These are phyloP conservation scores for Golovinomyces cichoracearum DNA, from an alignment of 2,329 filamentous ascomycete genomes.

Conservation along the genomic window DNA sequence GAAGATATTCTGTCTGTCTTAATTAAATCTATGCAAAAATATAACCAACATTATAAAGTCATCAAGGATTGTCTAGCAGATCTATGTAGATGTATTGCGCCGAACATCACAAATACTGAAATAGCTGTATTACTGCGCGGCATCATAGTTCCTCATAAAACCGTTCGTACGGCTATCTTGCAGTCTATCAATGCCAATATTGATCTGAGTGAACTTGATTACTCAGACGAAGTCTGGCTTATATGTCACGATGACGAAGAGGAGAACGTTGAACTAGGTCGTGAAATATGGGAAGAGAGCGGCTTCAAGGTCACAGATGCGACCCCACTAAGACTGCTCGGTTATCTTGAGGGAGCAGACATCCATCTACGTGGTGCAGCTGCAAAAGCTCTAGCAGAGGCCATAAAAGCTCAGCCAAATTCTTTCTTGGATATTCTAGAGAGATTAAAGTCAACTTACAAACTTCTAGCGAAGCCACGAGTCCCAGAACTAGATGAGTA, in stretches of 20 bases:
- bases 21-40: constrained; percentile 61
- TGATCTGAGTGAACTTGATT: constrained; percentile 65
- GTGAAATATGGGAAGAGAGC: constrained; percentile 88
- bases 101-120: constrained; percentile 51
- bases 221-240: constrained; percentile 80
- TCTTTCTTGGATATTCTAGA: constrained; percentile 36
- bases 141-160: constrained; percentile 48
- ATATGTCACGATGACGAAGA: constrained; percentile 73
- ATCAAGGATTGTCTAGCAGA: constrained; percentile 82
- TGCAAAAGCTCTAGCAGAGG: constrained; percentile 54
- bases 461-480: constrained; percentile 55
- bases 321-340: constrained; percentile 40
- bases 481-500: constrained; percentile 71
- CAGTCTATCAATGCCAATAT: constrained; percentile 80
- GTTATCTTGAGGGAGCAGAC: constrained; percentile 59
- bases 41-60: constrained; percentile 80
- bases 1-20: constrained; percentile 44
- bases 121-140: constrained; percentile 53
- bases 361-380: constrained; percentile 60
- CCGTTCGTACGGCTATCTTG: constrained; percentile 60
- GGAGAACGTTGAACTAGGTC: constrained; percentile 62
- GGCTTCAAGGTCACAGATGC: constrained; percentile 42
- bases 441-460: constrained; percentile 44
- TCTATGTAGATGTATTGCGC: constrained; percentile 57
- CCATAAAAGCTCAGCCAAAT: constrained; percentile 32